A percentile compares a stretch with the other conserved stretches of the same genome.
Evolutionary conservation across 768 basidiomycete species (phyloP).

Genomic region (Astraeus odoratus): DNA sequence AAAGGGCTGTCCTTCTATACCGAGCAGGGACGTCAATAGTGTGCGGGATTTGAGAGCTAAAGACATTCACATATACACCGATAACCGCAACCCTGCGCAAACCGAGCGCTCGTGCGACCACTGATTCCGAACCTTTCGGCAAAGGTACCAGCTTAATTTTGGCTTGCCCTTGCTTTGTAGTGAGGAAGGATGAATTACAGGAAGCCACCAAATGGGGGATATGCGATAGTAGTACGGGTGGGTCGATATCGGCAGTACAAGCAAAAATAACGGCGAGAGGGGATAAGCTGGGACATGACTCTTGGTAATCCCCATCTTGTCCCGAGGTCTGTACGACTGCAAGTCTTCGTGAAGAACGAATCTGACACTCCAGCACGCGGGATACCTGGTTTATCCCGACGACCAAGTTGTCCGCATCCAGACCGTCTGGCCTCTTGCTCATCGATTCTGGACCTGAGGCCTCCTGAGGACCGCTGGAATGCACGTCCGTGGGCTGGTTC

Average conservation of each 20-base stretch:
- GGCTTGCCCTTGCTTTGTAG: constrained; percentile 10
- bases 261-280: constrained; percentile 46
- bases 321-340: constrained; percentile 1
- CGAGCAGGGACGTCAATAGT: constrained; percentile 3
- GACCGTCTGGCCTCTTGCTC: neutral
- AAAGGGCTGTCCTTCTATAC: constrained; percentile 38
- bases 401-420: constrained; percentile 32
- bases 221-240: constrained; percentile 64
- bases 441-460: too few relatives aligned
- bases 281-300: too few relatives aligned
- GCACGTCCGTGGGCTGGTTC: too few relatives aligned
- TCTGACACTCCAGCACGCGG: constrained; percentile 57
- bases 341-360: constrained; percentile 25
- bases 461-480: too few relatives aligned
- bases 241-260: constrained; percentile 71
- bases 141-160: constrained; percentile 55
- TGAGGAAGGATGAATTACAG: constrained; percentile 47
- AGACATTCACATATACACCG: constrained; percentile 54
- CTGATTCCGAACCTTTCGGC: constrained; percentile 57
- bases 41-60: neutral
- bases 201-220: constrained; percentile 72
- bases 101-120: constrained; percentile 56
- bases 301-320: neutral
- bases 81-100: constrained; percentile 60
- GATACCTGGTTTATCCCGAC: constrained; percentile 82